A percentile compares a stretch with the other conserved stretches of the same genome.
These are phyloP conservation scores for Colletotrichum eremochloae DNA, from an alignment of 2,329 filamentous ascomycete genomes.

Conservation along the genomic window DNA sequence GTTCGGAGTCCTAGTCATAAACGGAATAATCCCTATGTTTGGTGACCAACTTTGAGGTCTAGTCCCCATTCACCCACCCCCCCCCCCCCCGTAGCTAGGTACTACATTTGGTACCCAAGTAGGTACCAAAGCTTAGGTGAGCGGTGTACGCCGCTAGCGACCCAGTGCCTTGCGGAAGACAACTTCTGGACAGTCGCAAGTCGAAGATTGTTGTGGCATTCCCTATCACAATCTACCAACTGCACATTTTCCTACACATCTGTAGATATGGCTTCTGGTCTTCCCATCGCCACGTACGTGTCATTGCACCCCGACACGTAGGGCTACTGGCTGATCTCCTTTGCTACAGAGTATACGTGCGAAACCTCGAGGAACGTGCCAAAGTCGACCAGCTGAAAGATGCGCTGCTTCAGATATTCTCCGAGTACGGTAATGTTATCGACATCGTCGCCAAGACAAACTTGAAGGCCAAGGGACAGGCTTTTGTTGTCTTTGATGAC, in stretches of 20 bases:
- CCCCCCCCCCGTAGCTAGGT: no score
- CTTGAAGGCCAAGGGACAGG: constrained; percentile 92
- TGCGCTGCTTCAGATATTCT: constrained; percentile 82
- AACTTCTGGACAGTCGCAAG: not conserved
- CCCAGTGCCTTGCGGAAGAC: not conserved
- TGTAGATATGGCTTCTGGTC: constrained; percentile 54
- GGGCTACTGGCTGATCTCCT: constrained; percentile 52
- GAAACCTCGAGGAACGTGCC: constrained; percentile 93
- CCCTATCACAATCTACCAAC: not conserved
- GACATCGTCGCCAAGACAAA: constrained; percentile 92
- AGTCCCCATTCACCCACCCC: not conserved
- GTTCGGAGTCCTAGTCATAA: no score
- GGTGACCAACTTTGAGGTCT: no score
- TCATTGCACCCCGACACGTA: constrained; percentile 79
- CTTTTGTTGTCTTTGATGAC: constrained; percentile 91
- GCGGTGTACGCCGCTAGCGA: not conserved
- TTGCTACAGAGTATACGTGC: constrained; percentile 72
- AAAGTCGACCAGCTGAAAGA: constrained; percentile 83
- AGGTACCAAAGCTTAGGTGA: not conserved
- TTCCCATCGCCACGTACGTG: constrained; percentile 77
- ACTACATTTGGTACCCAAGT: no score
- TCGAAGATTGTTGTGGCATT: not conserved
- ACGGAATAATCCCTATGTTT: no score
- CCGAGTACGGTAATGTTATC: constrained; percentile 87
- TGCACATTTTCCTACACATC: not conserved